These are phyloP conservation scores for Cystofilobasidium capitatum DNA, from an alignment of 768 basidiomycete genomes.

Conservation along the genomic window DNA sequence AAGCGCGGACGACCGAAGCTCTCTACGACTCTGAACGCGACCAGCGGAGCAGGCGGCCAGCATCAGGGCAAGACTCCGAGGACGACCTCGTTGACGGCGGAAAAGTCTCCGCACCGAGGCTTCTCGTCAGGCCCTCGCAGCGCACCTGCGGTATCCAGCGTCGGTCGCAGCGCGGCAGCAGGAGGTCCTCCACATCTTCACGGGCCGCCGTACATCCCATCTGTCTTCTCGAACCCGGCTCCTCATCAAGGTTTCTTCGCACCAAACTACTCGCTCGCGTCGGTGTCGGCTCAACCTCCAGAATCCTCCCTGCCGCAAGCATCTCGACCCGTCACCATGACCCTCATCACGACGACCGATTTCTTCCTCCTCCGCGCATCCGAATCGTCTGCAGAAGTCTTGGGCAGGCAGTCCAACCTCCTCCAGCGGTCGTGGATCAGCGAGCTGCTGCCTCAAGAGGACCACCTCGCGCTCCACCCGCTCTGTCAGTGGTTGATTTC, in stretches of 20 bases:
- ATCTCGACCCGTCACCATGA: neutral
- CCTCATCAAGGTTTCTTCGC: neutral
- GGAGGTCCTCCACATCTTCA: too few relatives aligned
- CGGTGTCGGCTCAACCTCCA: neutral
- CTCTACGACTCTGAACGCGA: neutral
- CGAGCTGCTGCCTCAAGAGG: neutral
- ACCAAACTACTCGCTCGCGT: neutral
- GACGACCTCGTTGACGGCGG: neutral
- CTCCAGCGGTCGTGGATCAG: constrained; percentile 5
- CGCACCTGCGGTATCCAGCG: too few relatives aligned
- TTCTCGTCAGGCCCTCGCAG: too few relatives aligned
- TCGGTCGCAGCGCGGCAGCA: too few relatives aligned
- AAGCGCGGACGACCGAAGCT: constrained; percentile 2
- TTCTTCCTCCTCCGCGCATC: constrained; percentile 1
- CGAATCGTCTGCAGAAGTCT: neutral
- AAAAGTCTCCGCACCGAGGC: neutral
- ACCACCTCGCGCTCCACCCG: neutral
- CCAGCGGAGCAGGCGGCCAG: neutral
- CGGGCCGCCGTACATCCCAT: too few relatives aligned
- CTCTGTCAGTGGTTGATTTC: constrained; percentile 7
- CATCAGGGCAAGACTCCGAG: neutral
- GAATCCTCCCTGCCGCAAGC: neutral
- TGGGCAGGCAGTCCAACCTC: neutral
- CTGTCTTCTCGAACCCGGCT: neutral
- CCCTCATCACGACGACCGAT: constrained; percentile 2